Evolutionary conservation across 2,329 filamentous ascomycete species (phyloP).

Genomic region (Ceratocystis papillata): DNA sequence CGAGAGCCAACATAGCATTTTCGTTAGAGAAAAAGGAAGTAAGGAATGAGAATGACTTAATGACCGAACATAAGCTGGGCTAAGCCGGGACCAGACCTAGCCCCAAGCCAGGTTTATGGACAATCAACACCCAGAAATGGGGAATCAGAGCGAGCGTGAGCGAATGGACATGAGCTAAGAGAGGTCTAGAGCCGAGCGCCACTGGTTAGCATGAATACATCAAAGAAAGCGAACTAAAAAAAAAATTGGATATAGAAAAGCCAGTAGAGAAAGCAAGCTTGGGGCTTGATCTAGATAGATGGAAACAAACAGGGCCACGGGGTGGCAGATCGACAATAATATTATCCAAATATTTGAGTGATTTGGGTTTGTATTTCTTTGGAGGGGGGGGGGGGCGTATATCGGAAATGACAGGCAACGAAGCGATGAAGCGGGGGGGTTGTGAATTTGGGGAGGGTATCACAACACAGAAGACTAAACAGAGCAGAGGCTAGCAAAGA

Average conservation of each 20-base stretch:
- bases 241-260: neutral
- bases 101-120: neutral
- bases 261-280: neutral
- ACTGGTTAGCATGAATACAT: neutral
- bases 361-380: neutral
- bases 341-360: neutral
- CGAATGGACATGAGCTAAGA: too few species aligned
- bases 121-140: neutral
- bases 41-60: conserved; percentile 7
- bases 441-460: neutral
- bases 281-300: conserved; percentile 2
- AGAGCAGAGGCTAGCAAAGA: neutral
- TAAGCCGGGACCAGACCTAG: neutral
- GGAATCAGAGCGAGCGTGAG: neutral
- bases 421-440: neutral
- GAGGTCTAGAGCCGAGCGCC: neutral
- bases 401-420: neutral
- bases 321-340: conserved; percentile 3
- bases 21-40: neutral
- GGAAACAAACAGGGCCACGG: neutral
- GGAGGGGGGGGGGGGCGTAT: neutral
- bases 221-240: neutral
- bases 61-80: neutral
- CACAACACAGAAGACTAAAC: neutral
- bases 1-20: neutral